These are phyloP conservation scores for Fonsecaea nubica DNA, from an alignment of 2,329 filamentous ascomycete genomes.

Conservation along the genomic window DNA sequence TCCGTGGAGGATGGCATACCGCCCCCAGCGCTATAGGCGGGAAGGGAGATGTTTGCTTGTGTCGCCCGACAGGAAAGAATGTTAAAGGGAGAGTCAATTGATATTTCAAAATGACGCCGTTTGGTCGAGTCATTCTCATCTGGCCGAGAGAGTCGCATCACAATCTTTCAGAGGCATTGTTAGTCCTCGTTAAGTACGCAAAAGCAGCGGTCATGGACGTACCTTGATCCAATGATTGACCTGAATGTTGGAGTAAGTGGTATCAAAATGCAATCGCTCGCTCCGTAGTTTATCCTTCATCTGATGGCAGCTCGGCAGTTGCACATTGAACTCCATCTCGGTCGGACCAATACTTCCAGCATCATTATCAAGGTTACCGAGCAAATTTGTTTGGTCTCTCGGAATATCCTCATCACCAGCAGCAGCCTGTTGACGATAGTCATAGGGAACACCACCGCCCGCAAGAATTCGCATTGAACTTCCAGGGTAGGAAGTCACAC, in stretches of 20 bases:
- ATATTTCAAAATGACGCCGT: slow-evolving; percentile 91
- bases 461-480: slow-evolving; percentile 78
- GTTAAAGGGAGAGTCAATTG: slow-evolving; percentile 93
- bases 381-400: slow-evolving; percentile 69
- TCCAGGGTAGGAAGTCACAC: slow-evolving; percentile 73
- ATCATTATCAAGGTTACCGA: slow-evolving; percentile 80
- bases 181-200: neutral
- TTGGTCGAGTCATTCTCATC: slow-evolving; percentile 79
- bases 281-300: slow-evolving; percentile 74
- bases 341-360: slow-evolving; percentile 77
- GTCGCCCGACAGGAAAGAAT: slow-evolving; percentile 93
- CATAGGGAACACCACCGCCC: slow-evolving; percentile 78
- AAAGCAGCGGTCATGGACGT: slow-evolving; percentile 29
- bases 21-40: slow-evolving; percentile 73
- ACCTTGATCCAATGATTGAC: slow-evolving; percentile 98
- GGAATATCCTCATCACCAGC: slow-evolving; percentile 62
- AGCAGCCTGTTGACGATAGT: slow-evolving; percentile 63
- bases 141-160: slow-evolving; percentile 86
- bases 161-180: slow-evolving; percentile 65
- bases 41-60: slow-evolving; percentile 83
- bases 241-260: slow-evolving; percentile 90
- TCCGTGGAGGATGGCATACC: slow-evolving; percentile 59
- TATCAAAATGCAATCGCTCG: slow-evolving; percentile 80
- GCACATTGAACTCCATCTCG: slow-evolving; percentile 92
- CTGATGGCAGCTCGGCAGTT: slow-evolving; percentile 84